Conservation (phyloP, 345 rosid species). For the Isatis tinctoria region DNA sequence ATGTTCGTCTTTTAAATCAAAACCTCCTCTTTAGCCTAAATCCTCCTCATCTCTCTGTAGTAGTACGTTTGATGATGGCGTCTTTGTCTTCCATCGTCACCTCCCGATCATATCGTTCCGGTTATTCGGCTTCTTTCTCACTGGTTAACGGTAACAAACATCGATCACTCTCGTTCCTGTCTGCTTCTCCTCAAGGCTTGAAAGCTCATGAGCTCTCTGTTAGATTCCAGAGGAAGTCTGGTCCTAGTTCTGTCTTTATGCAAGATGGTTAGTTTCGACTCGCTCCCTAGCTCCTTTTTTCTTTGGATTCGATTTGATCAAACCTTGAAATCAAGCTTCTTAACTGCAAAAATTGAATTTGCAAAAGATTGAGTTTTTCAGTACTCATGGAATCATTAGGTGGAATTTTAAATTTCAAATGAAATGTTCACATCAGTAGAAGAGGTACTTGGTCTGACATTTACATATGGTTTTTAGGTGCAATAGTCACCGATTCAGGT, state of each 20-base stretch:
- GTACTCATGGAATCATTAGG: not conserved
- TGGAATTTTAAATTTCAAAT: not conserved
- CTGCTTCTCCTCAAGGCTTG: constrained; percentile 24
- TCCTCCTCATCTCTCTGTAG: not conserved
- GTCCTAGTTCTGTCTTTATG: constrained; percentile 42
- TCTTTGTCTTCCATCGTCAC: constrained; percentile 50
- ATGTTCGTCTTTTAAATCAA: constrained; percentile 26
- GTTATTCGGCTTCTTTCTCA: constrained; percentile 26
- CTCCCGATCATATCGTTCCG: constrained; percentile 35
- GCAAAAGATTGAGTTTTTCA: not conserved
- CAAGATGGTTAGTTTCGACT: constrained; percentile 43
- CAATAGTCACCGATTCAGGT: constrained; percentile 45
- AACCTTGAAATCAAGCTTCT: not conserved
- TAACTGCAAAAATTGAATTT: not conserved
- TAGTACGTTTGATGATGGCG: constrained; percentile 41
- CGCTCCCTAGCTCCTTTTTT: not conserved
- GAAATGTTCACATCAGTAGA: not conserved
- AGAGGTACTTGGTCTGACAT: not conserved
- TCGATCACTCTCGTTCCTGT: constrained; percentile 37
- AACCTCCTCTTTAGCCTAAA: not conserved
- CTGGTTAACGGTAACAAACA: constrained; percentile 23
- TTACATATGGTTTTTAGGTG: constrained; percentile 40
- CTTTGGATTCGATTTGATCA: not conserved
- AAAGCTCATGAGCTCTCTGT: constrained; percentile 39
- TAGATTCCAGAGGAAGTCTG: constrained; percentile 35